A percentile compares a stretch with the other conserved stretches of the same genome.
Evolutionary conservation across 129 eudicot genomes (phyloP).

Genomic region (Oenanthe sinensis): DNA sequence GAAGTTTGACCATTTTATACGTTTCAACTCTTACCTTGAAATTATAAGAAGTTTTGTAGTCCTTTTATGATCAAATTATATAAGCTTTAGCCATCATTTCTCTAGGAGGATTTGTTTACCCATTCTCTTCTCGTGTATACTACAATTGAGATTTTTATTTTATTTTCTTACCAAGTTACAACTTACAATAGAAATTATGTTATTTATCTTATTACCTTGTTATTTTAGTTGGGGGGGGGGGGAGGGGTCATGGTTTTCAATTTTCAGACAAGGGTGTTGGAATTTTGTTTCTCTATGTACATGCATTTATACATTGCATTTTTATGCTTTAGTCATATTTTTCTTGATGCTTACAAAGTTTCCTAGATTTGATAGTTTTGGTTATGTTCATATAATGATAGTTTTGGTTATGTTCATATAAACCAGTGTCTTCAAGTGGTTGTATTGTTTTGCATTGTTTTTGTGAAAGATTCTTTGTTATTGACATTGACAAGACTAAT

Average conservation of each 20-base stretch:
- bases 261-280: not conserved
- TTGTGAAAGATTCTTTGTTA: not conserved
- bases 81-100: not conserved
- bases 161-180: not conserved
- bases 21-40: not conserved
- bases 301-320: not conserved
- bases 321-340: not conserved
- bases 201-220: not conserved
- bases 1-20: not conserved
- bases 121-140: not conserved
- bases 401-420: not conserved
- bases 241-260: not conserved
- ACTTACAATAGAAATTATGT: too few species aligned
- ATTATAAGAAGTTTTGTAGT: not conserved
- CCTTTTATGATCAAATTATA: not conserved
- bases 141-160: not conserved
- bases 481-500: constrained; percentile 1
- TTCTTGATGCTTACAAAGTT: not conserved
- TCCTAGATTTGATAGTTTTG: not conserved
- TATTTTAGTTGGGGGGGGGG: too few species aligned
- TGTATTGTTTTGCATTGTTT: not conserved
- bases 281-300: not conserved
- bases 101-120: not conserved
- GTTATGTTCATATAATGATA: not conserved
- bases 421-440: not conserved